phyloP scores from a whole-genome alignment of 257 asterid genomes.

The Coffea eugenioides region DNA sequence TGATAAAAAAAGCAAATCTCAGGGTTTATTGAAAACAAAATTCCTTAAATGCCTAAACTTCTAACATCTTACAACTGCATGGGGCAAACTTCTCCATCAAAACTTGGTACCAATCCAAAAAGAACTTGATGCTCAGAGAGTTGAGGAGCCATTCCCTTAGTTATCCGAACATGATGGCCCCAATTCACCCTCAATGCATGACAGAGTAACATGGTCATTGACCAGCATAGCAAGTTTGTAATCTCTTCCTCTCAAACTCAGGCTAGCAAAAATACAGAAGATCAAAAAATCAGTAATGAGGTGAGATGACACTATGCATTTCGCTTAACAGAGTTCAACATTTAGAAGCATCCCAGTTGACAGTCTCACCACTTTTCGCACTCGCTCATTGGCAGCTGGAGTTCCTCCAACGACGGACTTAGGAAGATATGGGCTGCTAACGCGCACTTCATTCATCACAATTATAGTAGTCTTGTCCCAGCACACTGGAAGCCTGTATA shows the following conservation, averaged over 20 bases:
- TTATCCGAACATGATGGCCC: background rate
- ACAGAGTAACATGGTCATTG: conserved; percentile 10
- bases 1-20: background rate
- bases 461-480: conserved; percentile 92
- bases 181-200: background rate
- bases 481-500: conserved; percentile 84
- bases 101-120: background rate
- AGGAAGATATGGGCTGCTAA: conserved; percentile 86
- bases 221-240: conserved; percentile 31
- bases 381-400: conserved; percentile 93
- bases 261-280: conserved; percentile 35
- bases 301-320: background rate
- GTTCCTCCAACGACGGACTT: conserved; percentile 92
- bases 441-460: conserved; percentile 97
- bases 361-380: conserved; percentile 87
- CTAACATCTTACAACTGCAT: conserved; percentile 1
- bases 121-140: background rate
- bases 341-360: background rate
- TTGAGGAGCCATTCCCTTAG: background rate
- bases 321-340: background rate
- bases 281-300: background rate
- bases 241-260: conserved; percentile 52
- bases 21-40: background rate
- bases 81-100: background rate
- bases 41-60: conserved; percentile 3